phyloP scores from a whole-genome alignment of 257 asterid species.

The Parsonsia alboflavescens region DNA sequence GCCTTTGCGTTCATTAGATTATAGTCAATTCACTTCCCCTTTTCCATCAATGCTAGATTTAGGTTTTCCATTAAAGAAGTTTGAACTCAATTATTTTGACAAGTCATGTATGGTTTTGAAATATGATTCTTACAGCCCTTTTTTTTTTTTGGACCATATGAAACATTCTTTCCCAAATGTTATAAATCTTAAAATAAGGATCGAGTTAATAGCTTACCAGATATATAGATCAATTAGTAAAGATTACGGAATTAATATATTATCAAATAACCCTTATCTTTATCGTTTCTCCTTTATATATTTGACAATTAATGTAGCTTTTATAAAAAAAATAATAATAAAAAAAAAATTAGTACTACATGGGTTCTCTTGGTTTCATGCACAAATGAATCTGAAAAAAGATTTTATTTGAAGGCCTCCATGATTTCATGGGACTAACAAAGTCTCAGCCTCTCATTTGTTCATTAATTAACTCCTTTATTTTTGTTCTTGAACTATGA shows the following conservation, averaged over 20 bases:
- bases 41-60: conserved; percentile 23
- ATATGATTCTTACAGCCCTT: not conserved
- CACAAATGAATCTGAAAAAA: too few relatives aligned
- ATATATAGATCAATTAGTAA: too few relatives aligned
- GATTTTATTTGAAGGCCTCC: not conserved
- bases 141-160: not conserved
- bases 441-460: not conserved
- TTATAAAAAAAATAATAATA: too few relatives aligned
- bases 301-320: too few relatives aligned
- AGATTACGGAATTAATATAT: too few relatives aligned
- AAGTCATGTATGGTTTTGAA: conserved; percentile 14
- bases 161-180: not conserved
- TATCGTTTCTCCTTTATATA: too few relatives aligned
- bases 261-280: too few relatives aligned
- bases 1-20: conserved; percentile 15
- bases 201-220: too few relatives aligned
- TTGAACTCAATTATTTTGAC: conserved; percentile 23
- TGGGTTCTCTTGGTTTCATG: too few relatives aligned
- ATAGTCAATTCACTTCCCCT: conserved; percentile 24
- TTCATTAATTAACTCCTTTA: not conserved
- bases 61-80: conserved; percentile 18
- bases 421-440: not conserved
- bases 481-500: not conserved
- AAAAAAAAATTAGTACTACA: too few relatives aligned
- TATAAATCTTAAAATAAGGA: not conserved